phyloP scores from a whole-genome alignment of 768 basidiomycete genomes.

The Pleurotus platypus region DNA sequence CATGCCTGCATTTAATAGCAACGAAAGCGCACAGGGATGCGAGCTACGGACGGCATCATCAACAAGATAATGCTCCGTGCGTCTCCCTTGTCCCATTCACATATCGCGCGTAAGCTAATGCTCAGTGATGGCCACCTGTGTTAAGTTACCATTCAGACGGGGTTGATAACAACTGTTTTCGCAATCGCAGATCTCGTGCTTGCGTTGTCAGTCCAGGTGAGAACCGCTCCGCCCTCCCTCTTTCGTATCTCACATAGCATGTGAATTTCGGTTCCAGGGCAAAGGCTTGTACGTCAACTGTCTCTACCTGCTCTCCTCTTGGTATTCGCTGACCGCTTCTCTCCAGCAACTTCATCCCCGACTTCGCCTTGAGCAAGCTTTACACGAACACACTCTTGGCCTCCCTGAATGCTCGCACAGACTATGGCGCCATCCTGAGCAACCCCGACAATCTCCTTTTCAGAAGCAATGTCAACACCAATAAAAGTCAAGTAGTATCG shows the following conservation, averaged over 20 bases:
- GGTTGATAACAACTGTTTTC: conserved; percentile 4
- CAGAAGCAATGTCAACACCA: too few relatives aligned
- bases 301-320: too few relatives aligned
- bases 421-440: background rate
- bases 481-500: too few relatives aligned
- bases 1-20: background rate
- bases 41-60: conserved; percentile 2
- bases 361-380: conserved; percentile 6
- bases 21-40: conserved; percentile 5
- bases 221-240: background rate
- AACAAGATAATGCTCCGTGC: conserved; percentile 5
- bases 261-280: background rate
- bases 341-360: conserved; percentile 8
- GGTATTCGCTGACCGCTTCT: background rate
- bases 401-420: conserved; percentile 8
- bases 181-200: conserved; percentile 7
- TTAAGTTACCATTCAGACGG: conserved; percentile 9
- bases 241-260: background rate
- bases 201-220: background rate
- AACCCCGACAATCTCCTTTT: too few relatives aligned
- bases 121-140: background rate
- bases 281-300: conserved; percentile 9
- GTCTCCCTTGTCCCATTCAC: background rate
- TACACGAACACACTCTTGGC: conserved; percentile 9
- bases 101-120: background rate